Base-by-base conservation (phyloP, 768 basidiomycete genomes). In the Tephrocybe sp. region DNA sequence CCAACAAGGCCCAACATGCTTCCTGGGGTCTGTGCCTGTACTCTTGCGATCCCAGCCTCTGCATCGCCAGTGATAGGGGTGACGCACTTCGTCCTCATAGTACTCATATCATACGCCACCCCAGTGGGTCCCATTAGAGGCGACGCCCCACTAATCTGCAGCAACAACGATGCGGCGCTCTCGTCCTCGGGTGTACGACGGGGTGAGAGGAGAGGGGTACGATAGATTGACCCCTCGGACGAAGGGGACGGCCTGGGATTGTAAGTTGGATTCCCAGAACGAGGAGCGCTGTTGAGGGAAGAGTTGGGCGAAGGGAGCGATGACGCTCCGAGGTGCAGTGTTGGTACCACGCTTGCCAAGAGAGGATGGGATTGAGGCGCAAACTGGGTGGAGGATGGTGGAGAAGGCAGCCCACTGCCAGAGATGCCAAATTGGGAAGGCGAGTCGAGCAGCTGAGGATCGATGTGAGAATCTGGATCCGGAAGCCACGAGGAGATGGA, bases 401-500 rank as follows among this genome's bases (percentile, higher is more conserved):
- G 51, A 32, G 33, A 58, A 33, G 40, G 61, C 61, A 53, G 11
- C 69, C 71, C 26, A 81, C 63, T 9, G 6, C 34, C 34, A 5
- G 34, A 12, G 15, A 36, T 10, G 4, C 34, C 34, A 49, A 82
- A 76, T 40, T 70, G 73, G 23, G 63, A 61, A 50, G 66, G 0
- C 67, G 71, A 12, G 52, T 28, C 14, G 42, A 70, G 68, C 43
- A 59, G 66, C 55, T 2, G 63, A 51, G 60, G 74, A 62, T 59
- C 74, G 59, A 58, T 69, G 58, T 37, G 66, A 42, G 58, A 52
- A 58, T 53, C 51, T 20, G 46, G 56, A 18, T 57, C 54, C 40
- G 78, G 78, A 0, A 88, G 73, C 86, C 85, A 88, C 1, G 86
- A 78, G 0, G 86, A 83, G 43, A 88, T 88, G 45, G 86, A 73